phyloP scores from a whole-genome alignment of 148 eudicot species.

The Spergularia marina region DNA sequence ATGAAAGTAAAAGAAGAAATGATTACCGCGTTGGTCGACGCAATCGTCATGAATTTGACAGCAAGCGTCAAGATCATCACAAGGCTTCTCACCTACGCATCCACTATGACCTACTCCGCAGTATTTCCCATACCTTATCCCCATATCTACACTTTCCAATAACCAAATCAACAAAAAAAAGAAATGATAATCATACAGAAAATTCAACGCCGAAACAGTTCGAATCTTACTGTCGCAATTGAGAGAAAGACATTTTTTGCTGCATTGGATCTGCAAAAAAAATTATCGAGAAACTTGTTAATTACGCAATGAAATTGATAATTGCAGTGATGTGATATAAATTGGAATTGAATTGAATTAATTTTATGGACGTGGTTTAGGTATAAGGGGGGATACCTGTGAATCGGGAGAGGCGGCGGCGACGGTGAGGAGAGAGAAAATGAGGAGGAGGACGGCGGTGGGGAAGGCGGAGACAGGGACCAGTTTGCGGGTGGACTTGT shows the following conservation, averaged over 20 bases:
- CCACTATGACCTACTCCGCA: conserved; percentile 96
- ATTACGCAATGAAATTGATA: background rate
- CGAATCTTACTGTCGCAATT: conserved; percentile 61
- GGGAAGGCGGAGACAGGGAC: background rate
- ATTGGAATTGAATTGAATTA: too few species aligned
- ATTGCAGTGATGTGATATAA: background rate
- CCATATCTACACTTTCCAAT: conserved; percentile 45
- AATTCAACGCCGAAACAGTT: background rate
- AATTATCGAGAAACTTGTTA: background rate
- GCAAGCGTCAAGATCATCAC: conserved; percentile 95
- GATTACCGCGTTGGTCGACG: conserved; percentile 64
- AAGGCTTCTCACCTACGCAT: conserved; percentile 88
- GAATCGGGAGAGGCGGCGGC: conserved; percentile 41
- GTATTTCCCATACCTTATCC: conserved; percentile 86
- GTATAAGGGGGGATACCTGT: conserved; percentile 30
- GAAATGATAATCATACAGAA: background rate
- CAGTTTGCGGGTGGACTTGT: background rate
- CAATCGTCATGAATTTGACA: conserved; percentile 88
- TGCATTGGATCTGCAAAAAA: conserved; percentile 57
- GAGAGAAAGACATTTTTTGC: conserved; percentile 62
- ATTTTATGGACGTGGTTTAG: background rate
- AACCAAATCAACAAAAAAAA: background rate
- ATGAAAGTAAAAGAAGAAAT: background rate
- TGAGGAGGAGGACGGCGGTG: conserved; percentile 11
- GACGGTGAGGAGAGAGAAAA: conserved; percentile 28